These are phyloP conservation scores for Williopsis jadinii DNA, from an alignment of 1,139 yeast species.

Conservation along the genomic window DNA sequence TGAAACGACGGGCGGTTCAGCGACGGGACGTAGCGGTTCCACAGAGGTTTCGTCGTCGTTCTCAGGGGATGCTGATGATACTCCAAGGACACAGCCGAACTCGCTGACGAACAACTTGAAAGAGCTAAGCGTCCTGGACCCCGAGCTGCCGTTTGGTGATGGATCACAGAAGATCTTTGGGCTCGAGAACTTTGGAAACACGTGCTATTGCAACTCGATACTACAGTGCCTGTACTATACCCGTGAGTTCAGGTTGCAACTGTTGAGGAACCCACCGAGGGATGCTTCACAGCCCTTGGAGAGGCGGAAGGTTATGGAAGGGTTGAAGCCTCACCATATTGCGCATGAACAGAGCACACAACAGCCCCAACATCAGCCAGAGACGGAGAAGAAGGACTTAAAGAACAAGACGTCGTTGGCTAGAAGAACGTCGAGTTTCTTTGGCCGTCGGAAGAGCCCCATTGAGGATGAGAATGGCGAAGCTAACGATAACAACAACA, in stretches of 20 bases:
- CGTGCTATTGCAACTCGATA: conserved; percentile 91
- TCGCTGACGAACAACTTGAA: too few species aligned
- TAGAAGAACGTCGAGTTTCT: conserved; percentile 21
- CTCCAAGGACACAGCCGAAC: too few species aligned
- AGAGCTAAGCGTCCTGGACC: neutral
- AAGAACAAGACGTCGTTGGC: conserved; percentile 10
- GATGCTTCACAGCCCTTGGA: conserved; percentile 23
- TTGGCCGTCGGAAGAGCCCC: conserved; percentile 17
- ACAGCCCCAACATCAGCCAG: conserved; percentile 2
- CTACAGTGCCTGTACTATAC: conserved; percentile 82
- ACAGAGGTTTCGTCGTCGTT: too few species aligned
- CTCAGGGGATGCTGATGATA: too few species aligned
- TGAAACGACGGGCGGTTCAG: too few species aligned
- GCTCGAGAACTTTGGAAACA: conserved; percentile 91
- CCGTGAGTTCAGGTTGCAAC: conserved; percentile 54
- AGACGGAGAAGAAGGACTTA: conserved; percentile 4
- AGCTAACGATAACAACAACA: neutral
- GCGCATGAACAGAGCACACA: conserved; percentile 2
- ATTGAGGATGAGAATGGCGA: conserved; percentile 8
- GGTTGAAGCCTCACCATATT: conserved; percentile 31
- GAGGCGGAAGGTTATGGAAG: conserved; percentile 34
- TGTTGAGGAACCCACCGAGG: conserved; percentile 40
- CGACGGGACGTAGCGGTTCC: too few species aligned
- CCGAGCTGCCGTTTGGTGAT: conserved; percentile 41
- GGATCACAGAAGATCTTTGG: conserved; percentile 78